phyloP scores from a whole-genome alignment of 1,284 basidiomycete genomes.

The Trametes polyzona region DNA sequence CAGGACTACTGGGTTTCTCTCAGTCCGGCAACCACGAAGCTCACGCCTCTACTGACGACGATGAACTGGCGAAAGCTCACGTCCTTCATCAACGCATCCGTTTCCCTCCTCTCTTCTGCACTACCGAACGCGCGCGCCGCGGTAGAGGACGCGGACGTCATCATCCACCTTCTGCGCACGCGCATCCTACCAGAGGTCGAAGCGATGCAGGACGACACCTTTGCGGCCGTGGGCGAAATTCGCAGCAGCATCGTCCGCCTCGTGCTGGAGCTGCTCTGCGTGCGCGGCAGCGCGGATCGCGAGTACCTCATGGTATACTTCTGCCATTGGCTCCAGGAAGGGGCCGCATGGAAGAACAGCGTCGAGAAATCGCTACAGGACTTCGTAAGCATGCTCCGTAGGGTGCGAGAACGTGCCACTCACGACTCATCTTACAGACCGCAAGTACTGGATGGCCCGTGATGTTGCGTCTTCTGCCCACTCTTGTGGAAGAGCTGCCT shows the following conservation, averaged over 20 bases:
- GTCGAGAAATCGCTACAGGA: slow-evolving; percentile 47
- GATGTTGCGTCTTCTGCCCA: slow-evolving; percentile 44
- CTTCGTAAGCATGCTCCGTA: slow-evolving; percentile 39
- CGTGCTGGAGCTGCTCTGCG: slow-evolving; percentile 45
- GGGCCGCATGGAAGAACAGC: slow-evolving; percentile 44
- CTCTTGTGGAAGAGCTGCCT: slow-evolving; percentile 47
- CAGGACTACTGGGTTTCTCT: slow-evolving; percentile 55
- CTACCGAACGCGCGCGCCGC: slow-evolving; percentile 19
- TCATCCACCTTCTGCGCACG: slow-evolving; percentile 49
- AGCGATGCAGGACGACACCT: slow-evolving; percentile 33
- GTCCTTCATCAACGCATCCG: slow-evolving; percentile 43
- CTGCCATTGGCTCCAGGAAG: slow-evolving; percentile 45
- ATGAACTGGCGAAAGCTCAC: slow-evolving; percentile 43
- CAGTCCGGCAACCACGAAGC: slow-evolving; percentile 32
- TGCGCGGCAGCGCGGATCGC: slow-evolving; percentile 35
- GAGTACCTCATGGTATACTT: slow-evolving; percentile 40
- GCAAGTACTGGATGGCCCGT: slow-evolving; percentile 46
- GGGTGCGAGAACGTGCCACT: no score
- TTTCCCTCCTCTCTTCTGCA: slow-evolving; percentile 38
- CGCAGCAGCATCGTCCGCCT: slow-evolving; percentile 40
- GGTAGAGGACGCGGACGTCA: slow-evolving; percentile 33
- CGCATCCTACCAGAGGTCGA: slow-evolving; percentile 55
- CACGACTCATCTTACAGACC: slow-evolving; percentile 48
- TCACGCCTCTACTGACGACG: slow-evolving; percentile 37
- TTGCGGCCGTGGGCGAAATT: slow-evolving; percentile 25